Base-by-base conservation (phyloP, 1,284 basidiomycete species). In the Cutaneotrichosporon curvatum region DNA sequence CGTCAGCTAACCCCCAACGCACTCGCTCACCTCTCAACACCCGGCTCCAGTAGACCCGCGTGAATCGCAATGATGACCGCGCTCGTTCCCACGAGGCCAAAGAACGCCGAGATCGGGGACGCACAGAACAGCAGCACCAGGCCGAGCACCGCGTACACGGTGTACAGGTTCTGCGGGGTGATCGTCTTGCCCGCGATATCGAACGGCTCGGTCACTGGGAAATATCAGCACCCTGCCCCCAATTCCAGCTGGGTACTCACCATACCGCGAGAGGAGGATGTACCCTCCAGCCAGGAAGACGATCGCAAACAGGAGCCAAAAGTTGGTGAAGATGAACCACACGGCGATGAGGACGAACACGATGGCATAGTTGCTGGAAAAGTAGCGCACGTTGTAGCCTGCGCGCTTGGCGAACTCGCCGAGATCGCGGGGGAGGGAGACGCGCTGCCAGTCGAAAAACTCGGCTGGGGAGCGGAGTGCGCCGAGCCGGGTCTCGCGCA, bases 251-350 rank as follows among this genome's bases (percentile, higher is more conserved):
- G 8, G n/a, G n/a, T n/a, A 74, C 85, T 63, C 55, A 91, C 88
- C 89, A 59, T 86, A 96, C 63, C 78, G 82, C 74, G 90, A 92
- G 75, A 97, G 94, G 37, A 81, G 80, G 28, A 81, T 72, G 74
- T 96, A 97, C 3, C 94, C 94, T 39, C 88, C 87, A 55, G 91
- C 82, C 59, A 98, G 82, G 78, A 97, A 91, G 31, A 75, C 79
- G 53, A 96, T 76, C 4, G 92, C 82, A 61, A 94, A 76, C 54
- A 97, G 79, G 37, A 98, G 81, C 33, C 81, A 69, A 7, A 79
- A 79, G 72, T 87, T 91, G 52, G 85, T 89, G 60, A 97, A 70
- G 35, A 97, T 70, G 15, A 91, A 87, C 70, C 96, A 98, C 48
- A 97, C 80, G 15, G 83, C 86, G 46, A 97, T 78, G 38, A 84